Percentiles rank a stretch among this genome's conserved stretches.
Conservation (phyloP, 768 basidiomycete genomes). For the Naematelia encephala region DNA sequence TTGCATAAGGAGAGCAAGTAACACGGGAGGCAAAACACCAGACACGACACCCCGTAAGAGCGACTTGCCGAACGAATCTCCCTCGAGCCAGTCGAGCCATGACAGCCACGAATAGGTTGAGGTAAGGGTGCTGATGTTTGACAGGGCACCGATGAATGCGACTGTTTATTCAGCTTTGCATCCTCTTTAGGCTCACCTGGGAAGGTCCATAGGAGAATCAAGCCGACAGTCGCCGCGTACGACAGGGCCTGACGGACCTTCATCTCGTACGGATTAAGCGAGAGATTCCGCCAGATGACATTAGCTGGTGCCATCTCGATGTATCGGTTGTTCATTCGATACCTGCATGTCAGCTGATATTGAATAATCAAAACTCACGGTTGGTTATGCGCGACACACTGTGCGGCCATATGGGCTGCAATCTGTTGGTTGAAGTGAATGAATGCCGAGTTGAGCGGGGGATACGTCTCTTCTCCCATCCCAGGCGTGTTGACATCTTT, state of each 20-base stretch:
- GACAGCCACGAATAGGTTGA: conserved; percentile 64
- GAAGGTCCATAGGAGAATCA: conserved; percentile 85
- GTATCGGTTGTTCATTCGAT: conserved; percentile 66
- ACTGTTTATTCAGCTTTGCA: conserved; percentile 52
- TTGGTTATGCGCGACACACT: conserved; percentile 71
- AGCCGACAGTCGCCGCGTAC: conserved; percentile 69
- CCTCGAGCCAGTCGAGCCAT: conserved; percentile 71
- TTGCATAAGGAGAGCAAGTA: conserved; percentile 88
- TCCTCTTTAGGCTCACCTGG: conserved; percentile 57
- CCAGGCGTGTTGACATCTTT: conserved; percentile 42
- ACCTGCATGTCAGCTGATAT: conserved; percentile 15
- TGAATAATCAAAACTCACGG: conserved; percentile 51
- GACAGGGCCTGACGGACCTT: conserved; percentile 65
- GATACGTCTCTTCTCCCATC: conserved; percentile 43
- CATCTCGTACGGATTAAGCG: conserved; percentile 82
- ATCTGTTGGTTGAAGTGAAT: conserved; percentile 90
- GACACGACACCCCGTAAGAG: conserved; percentile 74
- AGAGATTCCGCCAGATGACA: conserved; percentile 87
- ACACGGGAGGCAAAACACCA: conserved; percentile 82
- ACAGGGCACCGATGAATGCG: conserved; percentile 78
- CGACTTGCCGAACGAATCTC: conserved; percentile 17
- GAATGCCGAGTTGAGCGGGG: conserved; percentile 57
- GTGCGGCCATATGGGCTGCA: conserved; percentile 80
- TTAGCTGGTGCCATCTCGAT: conserved; percentile 81
- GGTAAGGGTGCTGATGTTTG: conserved; percentile 70